Conservation (phyloP, 345 rosid genomes). For the Heritiera littoralis region DNA sequence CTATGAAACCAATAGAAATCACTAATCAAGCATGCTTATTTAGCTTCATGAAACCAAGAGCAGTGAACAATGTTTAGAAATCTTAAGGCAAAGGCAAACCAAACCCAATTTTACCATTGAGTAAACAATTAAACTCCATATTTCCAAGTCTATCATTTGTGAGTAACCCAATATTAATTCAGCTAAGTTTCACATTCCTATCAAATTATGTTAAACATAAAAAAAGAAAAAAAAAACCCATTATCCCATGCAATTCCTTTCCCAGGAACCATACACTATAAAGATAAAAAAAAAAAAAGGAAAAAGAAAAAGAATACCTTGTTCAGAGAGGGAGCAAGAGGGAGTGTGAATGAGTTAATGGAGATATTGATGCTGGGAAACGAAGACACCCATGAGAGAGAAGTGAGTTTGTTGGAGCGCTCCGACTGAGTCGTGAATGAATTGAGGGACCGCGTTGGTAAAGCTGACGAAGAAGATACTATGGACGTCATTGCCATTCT, state of each 20-base stretch:
- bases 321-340: slow-evolving; percentile 1
- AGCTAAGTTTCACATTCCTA: neutral
- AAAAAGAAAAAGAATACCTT: neutral
- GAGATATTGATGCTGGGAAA: slow-evolving; percentile 11
- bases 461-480: slow-evolving; percentile 10
- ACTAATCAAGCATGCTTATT: neutral
- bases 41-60: neutral
- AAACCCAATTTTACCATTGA: neutral
- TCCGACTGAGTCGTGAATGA: slow-evolving; percentile 6
- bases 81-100: neutral
- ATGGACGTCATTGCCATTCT: neutral
- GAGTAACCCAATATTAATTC: neutral
- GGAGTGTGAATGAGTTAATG: neutral
- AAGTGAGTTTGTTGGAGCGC: neutral
- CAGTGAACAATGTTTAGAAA: neutral
- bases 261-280: slow-evolving; percentile 1
- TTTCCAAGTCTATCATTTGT: neutral
- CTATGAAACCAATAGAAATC: neutral
- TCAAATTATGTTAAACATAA: neutral
- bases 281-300: neutral
- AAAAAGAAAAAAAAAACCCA: neutral
- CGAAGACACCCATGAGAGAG: slow-evolving; percentile 14
- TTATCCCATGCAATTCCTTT: neutral
- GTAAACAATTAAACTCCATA: neutral
- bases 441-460: neutral